A percentile compares a stretch with the other conserved stretches of the same genome.
Conservation (phyloP, 2,329 filamentous ascomycete species). For the Escovopsis weberi region DNA sequence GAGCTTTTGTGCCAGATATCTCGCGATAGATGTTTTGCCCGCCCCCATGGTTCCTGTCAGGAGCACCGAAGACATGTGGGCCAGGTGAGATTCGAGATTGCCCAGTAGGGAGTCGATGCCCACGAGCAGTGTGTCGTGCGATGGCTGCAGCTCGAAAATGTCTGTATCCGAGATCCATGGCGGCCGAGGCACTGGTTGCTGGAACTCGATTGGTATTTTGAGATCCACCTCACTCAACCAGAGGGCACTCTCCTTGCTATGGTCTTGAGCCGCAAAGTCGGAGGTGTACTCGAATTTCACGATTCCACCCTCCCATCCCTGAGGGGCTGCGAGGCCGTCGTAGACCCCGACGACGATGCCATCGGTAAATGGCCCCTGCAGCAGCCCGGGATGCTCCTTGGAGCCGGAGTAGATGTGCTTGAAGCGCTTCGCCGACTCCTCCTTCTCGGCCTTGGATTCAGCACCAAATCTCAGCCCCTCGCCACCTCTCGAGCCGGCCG, state of each 20-base stretch:
- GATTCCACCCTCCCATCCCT: constrained; percentile 71
- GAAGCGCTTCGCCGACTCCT: constrained; percentile 60
- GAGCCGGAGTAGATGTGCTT: constrained; percentile 52
- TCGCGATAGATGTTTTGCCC: constrained; percentile 73
- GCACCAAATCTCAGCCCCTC: constrained; percentile 74
- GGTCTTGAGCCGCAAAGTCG: constrained; percentile 22
- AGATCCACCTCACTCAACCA: constrained; percentile 73
- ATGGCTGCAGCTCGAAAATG: constrained; percentile 39
- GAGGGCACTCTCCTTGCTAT: constrained; percentile 31
- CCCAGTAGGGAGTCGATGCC: constrained; percentile 68
- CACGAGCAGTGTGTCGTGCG: constrained; percentile 50
- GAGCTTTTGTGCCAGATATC: constrained; percentile 59
- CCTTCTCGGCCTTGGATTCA: constrained; percentile 68
- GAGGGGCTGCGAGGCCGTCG: constrained; percentile 36
- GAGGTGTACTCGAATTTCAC: constrained; percentile 51
- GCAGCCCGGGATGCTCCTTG: constrained; percentile 42
- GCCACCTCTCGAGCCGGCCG: constrained; percentile 38
- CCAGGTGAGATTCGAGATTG: constrained; percentile 60
- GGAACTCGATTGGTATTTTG: constrained; percentile 60
- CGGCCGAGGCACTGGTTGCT: constrained; percentile 55
- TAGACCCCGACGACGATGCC: constrained; percentile 58
- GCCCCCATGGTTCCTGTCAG: constrained; percentile 80
- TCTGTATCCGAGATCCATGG: constrained; percentile 33
- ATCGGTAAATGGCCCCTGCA: constrained; percentile 79
- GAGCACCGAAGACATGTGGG: constrained; percentile 77